Evolutionary conservation across 495 filamentous ascomycete genomes (phyloP), one percentile per base, ranked within the genome.

Genomic region (Cercophora sp.): DNA sequence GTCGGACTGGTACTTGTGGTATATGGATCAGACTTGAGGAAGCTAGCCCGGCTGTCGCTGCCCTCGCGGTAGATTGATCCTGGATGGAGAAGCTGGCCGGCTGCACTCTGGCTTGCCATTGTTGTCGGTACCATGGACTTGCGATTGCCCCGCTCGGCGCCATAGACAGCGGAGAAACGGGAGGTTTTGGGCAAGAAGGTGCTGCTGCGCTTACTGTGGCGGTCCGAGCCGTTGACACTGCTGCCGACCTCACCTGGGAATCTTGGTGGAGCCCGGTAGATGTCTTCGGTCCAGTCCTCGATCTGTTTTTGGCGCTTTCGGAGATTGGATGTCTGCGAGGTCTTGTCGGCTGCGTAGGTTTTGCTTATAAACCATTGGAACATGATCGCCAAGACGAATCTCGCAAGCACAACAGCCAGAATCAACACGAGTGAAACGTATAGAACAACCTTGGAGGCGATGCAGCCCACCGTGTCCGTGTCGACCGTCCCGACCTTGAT

Each of bases 211-310:
- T 96, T 96, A 76, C 79, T 89, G 35, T 71, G 69, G 29, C 86
- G 78, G 55, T 93, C 89, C 8, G 80, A 79, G 8, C 70, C 70
- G 31, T 69, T 73, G 50, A 79, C 70, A 56, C 80, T 77, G 64
- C 76, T 80, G 4, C 75, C 76, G 44, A 82, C 70, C 54, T 96
- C 91, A 2, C 79, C 79, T 1, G 79, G 73, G 55, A 96, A 72
- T 41, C 89, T 85, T 51, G 88, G 88, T 2, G 89, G 88, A 9
- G 91, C 86, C 23, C 89, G 85, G 61, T 97, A 96, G 60, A 97
- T 97, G 58, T 99, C 94, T 54, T 99, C 91, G 10, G 84, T 86
- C 94, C 94, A 99, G 57, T 96, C 92, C 69, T 99, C 94, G 51
- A 99, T 99, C 65, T 97, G 89, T 53, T 89, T 85, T 49, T 92